phyloP scores from a whole-genome alignment of 2,329 filamentous ascomycete genomes.

The Anisogramma anomala region DNA sequence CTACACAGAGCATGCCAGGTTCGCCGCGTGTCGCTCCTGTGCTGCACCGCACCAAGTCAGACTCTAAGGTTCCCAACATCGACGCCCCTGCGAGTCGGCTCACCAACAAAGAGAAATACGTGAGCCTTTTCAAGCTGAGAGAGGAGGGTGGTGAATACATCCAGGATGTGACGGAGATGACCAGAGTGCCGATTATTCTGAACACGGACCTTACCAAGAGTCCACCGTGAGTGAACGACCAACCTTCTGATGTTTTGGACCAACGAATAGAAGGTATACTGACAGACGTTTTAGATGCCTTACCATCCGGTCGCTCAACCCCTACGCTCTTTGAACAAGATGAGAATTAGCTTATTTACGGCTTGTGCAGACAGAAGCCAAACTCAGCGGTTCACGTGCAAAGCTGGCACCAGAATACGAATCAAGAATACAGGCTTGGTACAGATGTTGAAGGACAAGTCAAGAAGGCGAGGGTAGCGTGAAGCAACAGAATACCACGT shows the following conservation, averaged over 20 bases:
- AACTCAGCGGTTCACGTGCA: too few species aligned
- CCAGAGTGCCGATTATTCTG: conserved; percentile 88
- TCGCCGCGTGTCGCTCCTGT: conserved; percentile 70
- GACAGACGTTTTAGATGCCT: conserved; percentile 46
- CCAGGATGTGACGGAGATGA: conserved; percentile 97
- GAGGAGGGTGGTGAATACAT: conserved; percentile 94
- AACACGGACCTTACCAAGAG: conserved; percentile 98
- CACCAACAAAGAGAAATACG: conserved; percentile 91
- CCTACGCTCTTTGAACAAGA: conserved; percentile 50
- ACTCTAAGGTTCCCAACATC: conserved; percentile 72
- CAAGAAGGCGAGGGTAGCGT: neutral
- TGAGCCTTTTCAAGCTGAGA: conserved; percentile 76
- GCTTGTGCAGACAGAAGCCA: too few species aligned
- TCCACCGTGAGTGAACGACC: conserved; percentile 70
- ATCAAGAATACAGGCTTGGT: neutral
- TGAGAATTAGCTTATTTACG: neutral
- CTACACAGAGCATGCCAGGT: conserved; percentile 89
- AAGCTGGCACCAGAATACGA: neutral
- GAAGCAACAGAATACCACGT: neutral
- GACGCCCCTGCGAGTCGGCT: conserved; percentile 70
- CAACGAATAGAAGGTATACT: conserved; percentile 22
- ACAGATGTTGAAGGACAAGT: neutral
- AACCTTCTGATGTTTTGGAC: conserved; percentile 22
- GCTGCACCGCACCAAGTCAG: conserved; percentile 81
- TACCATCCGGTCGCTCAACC: conserved; percentile 75